Evolutionary conservation across 1,139 yeast genomes (phyloP).

Genomic region (Taphrina flavorubra): DNA sequence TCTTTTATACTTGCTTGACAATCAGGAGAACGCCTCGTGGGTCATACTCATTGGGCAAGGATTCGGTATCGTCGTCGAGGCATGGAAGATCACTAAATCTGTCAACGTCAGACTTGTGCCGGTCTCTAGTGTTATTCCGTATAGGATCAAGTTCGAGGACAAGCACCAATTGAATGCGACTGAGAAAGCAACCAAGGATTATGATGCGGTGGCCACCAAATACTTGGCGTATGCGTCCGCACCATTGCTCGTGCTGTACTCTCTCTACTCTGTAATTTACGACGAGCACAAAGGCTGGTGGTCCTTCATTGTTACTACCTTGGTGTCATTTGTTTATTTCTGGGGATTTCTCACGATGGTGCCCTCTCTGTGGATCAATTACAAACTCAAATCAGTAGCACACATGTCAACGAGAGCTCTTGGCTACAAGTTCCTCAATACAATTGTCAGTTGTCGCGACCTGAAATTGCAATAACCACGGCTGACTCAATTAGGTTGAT

Average conservation of each 20-base stretch:
- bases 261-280: conserved; percentile 53
- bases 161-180: conserved; percentile 53
- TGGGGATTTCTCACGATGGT: conserved; percentile 55
- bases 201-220: conserved; percentile 54
- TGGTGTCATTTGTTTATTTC: conserved; percentile 56
- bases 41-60: conserved; percentile 55
- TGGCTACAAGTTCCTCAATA: conserved; percentile 55
- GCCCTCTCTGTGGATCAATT: conserved; percentile 55
- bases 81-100: conserved; percentile 56
- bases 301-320: conserved; percentile 54
- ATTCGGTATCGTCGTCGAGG: conserved; percentile 54
- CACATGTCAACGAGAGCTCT: conserved; percentile 55
- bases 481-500: conserved; percentile 48
- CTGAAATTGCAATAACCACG: too few relatives aligned
- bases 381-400: conserved; percentile 55
- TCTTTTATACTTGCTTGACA: conserved; percentile 54
- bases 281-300: conserved; percentile 56
- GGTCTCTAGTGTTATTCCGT: conserved; percentile 46
- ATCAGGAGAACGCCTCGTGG: conserved; percentile 54
- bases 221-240: conserved; percentile 53
- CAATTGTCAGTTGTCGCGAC: conserved; percentile 49
- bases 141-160: conserved; percentile 49
- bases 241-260: conserved; percentile 54
- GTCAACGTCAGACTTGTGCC: conserved; percentile 49
- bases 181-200: conserved; percentile 55